These are phyloP conservation scores for Colletotrichum spaethianum DNA, from an alignment of 2,329 filamentous ascomycete species.

Conservation along the genomic window DNA sequence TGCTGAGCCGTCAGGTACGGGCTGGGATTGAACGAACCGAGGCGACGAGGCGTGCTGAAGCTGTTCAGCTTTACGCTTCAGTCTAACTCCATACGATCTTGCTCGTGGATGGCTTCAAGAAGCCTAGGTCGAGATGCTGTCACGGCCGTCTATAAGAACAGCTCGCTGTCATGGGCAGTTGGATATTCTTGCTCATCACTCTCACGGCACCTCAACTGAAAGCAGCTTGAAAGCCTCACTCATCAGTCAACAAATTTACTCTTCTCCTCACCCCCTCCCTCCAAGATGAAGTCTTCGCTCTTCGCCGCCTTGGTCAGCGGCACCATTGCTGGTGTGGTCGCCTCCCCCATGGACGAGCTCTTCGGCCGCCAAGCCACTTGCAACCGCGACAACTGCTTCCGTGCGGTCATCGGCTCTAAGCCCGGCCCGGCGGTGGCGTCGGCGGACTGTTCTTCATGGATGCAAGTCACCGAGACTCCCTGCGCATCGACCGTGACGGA, in stretches of 20 bases:
- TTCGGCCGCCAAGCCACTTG: conserved; percentile 19
- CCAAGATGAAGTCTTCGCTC: conserved; percentile 15
- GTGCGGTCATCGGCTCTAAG: conserved; percentile 12
- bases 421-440: conserved; percentile 16
- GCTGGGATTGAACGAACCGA: background rate
- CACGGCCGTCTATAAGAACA: background rate
- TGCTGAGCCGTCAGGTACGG: background rate
- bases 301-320: conserved; percentile 1
- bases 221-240: background rate
- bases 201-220: background rate
- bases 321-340: conserved; percentile 12
- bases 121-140: background rate
- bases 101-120: background rate
- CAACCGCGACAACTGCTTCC: conserved; percentile 29
- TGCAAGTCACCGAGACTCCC: conserved; percentile 19
- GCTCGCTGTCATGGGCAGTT: background rate
- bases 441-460: conserved; percentile 20
- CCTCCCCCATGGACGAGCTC: conserved; percentile 25
- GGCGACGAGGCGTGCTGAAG: background rate
- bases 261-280: conserved; percentile 12
- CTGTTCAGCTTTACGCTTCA: background rate
- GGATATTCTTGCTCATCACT: background rate
- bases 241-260: background rate
- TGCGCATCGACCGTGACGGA: conserved; percentile 22
- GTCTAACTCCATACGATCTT: background rate